Evolutionary conservation across 352 stramenopile species (phyloP).

Genomic region (Globisporangium echinulatum): DNA sequence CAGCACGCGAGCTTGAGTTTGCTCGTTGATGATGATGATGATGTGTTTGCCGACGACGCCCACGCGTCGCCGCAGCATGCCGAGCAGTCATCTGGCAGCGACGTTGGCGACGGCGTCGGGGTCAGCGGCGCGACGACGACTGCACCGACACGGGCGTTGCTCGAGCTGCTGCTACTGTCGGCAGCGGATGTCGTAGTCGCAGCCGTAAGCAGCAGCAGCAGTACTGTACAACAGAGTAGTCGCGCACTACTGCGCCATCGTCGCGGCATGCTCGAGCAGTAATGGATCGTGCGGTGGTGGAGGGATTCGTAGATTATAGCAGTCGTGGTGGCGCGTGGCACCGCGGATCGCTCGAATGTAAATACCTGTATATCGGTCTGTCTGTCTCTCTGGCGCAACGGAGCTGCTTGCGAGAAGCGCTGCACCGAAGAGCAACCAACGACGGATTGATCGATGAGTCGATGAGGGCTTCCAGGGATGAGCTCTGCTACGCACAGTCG

Average conservation of each 20-base stretch:
- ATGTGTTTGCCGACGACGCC: constrained; percentile 16
- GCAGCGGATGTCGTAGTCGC: too few relatives aligned
- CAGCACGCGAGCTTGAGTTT: constrained; percentile 42
- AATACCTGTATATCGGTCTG: too few relatives aligned
- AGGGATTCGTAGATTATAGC: too few relatives aligned
- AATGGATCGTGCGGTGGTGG: too few relatives aligned
- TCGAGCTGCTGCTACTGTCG: neutral
- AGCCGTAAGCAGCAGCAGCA: neutral
- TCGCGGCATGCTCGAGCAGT: neutral
- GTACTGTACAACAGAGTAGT: neutral
- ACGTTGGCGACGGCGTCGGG: constrained; percentile 8
- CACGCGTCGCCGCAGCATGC: constrained; percentile 35
- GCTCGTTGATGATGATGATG: neutral
- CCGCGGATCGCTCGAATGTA: too few relatives aligned
- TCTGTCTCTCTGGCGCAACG: too few relatives aligned
- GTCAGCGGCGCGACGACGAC: constrained; percentile 3
- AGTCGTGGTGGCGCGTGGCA: too few relatives aligned
- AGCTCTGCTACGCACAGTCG: too few relatives aligned
- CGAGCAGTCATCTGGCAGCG: constrained; percentile 48
- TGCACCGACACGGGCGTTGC: constrained; percentile 4
- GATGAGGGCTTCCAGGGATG: too few relatives aligned
- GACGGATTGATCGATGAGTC: too few relatives aligned
- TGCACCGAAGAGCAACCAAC: too few relatives aligned
- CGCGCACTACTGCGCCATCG: neutral
- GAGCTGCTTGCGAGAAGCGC: too few relatives aligned